Base-by-base conservation (phyloP, 805 yeast genomes). In the Cyberlindnera lachancei region DNA sequence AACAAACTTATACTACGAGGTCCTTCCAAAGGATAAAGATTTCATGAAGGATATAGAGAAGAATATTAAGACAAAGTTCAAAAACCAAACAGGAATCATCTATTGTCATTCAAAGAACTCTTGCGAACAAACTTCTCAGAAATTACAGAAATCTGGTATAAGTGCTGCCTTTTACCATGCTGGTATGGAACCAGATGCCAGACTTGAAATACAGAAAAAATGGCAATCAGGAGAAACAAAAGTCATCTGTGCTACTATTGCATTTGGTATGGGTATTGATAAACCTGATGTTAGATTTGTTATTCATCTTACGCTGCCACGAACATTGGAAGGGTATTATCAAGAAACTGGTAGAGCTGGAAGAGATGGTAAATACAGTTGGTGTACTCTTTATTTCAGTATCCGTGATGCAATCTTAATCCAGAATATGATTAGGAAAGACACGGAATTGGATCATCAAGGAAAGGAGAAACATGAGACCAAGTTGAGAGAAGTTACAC, bases 331-430 rank as follows among this genome's bases (percentile, higher is more conserved):
- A 58, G 97, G 96, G 0, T 92, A 92, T 55, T 92, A 92, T 50
- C 98, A 92, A 57, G 98, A 92, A 55, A 88, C 97, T 1, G 98
- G 98, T 7, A 75, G 98, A 58, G 98, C 97, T 4, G 98, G 98
- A 5, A 73, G 98, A 61, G 98, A 92, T 61, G 97, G 98, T 0
- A 60, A 70, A 7, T 73, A 64, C 27, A 81, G 95, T 1, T 79
- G 77, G 36, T 92, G 97, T 59, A 70, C 86, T 11, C 69, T 90
- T 70, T 90, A 73, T 46, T 92, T 81, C 55, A 70, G 78, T 9
- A 80, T 79, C 58, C 70, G 71, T 38, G 98, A 90, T 59, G 94
- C 90, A 0, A 63, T 87, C 36, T 62, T 75, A 18, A 58, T 92
- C 27, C 87, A 81, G 54, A 65, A 75, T 13, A 70, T 86, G 75